A percentile compares a stretch with the other conserved stretches of the same genome.
Evolutionary conservation across 768 basidiomycete species (phyloP).

Genomic region (Royoungia palumana): DNA sequence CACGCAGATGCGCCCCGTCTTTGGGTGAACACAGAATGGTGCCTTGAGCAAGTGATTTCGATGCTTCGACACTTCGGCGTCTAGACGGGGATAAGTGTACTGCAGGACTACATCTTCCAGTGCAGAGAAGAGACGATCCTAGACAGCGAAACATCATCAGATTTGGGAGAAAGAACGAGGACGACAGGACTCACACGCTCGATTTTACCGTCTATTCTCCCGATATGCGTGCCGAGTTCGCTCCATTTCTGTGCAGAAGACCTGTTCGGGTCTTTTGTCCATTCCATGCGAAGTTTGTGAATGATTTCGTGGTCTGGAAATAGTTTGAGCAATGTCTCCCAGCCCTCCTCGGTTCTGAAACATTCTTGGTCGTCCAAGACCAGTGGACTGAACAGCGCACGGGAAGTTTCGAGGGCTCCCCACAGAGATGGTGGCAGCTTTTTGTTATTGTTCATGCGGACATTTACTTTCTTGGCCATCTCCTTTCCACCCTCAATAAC

Average conservation of each 20-base stretch:
- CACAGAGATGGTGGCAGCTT: constrained; percentile 76
- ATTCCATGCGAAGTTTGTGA: constrained; percentile 49
- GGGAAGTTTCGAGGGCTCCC: constrained; percentile 52
- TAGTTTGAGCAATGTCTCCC: constrained; percentile 68
- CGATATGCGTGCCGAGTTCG: constrained; percentile 48
- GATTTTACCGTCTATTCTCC: constrained; percentile 15
- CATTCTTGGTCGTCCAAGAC: constrained; percentile 83
- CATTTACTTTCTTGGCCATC: constrained; percentile 77
- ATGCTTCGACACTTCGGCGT: constrained; percentile 96
- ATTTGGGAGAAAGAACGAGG: neutral
- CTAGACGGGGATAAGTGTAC: constrained; percentile 94
- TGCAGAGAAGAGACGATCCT: constrained; percentile 39
- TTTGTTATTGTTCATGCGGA: constrained; percentile 43
- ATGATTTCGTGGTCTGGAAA: constrained; percentile 62
- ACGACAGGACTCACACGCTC: constrained; percentile 31
- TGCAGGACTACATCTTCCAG: constrained; percentile 88
- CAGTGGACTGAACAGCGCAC: constrained; percentile 56
- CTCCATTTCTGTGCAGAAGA: constrained; percentile 74
- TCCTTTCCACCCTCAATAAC: constrained; percentile 81
- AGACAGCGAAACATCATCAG: neutral
- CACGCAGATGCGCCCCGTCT: constrained; percentile 93
- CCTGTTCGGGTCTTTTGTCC: constrained; percentile 50
- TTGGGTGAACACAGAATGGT: constrained; percentile 96
- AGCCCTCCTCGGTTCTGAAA: constrained; percentile 68
- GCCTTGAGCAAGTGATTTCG: constrained; percentile 97